Evolutionary conservation across 805 yeast species (phyloP).

Genomic region (Candida yuanshanica): DNA sequence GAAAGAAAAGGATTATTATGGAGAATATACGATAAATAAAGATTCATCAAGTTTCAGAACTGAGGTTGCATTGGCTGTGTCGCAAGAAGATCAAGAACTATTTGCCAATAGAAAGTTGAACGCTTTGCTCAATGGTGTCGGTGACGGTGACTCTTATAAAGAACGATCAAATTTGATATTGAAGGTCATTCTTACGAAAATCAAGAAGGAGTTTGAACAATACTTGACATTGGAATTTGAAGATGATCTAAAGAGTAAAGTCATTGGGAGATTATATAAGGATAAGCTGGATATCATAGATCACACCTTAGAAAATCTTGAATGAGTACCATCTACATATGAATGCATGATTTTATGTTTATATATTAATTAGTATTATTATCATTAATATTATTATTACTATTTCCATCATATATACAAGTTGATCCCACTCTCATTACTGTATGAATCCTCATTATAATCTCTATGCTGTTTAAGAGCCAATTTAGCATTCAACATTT

Average conservation of each 20-base stretch:
- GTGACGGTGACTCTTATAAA: constrained; percentile 40
- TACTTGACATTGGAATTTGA: constrained; percentile 16
- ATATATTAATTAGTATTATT: too few relatives aligned
- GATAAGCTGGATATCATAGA: constrained; percentile 14
- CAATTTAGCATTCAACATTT: constrained; percentile 16
- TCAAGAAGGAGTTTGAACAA: constrained; percentile 21
- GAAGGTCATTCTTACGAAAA: constrained; percentile 29
- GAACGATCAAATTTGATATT: constrained; percentile 27
- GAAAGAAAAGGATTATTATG: constrained; percentile 50
- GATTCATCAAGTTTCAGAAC: constrained; percentile 64
- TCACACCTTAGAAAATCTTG: background rate
- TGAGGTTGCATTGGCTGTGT: constrained; percentile 64
- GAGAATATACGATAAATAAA: constrained; percentile 61
- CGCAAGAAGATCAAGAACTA: constrained; percentile 31
- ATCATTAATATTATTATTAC: background rate
- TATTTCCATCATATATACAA: background rate
- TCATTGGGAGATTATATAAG: constrained; percentile 9
- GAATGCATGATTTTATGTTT: too few relatives aligned
- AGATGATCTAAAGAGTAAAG: constrained; percentile 13
- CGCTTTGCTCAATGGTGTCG: constrained; percentile 33
- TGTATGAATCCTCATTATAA: background rate
- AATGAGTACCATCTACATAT: too few relatives aligned
- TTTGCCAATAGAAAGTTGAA: constrained; percentile 14
- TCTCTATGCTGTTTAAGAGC: constrained; percentile 7
- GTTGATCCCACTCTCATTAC: background rate